Conservation (phyloP, 1,284 basidiomycete species). For the Gymnopus androsaceus region DNA sequence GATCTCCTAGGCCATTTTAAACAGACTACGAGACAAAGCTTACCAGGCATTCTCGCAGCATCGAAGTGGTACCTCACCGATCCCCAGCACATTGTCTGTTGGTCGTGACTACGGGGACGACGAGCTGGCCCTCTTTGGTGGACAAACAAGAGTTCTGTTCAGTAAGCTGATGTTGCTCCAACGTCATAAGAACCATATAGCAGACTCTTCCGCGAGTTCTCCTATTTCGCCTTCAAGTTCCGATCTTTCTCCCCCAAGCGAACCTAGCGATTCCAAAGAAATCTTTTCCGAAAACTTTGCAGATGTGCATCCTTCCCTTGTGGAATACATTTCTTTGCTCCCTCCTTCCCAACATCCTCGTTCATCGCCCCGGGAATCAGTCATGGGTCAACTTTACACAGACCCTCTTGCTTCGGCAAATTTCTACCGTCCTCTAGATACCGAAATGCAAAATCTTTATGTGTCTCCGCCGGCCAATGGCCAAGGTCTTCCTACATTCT, state of each 20-base stretch:
- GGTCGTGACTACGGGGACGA: slow-evolving; percentile 55
- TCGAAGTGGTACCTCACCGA: slow-evolving; percentile 37
- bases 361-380: slow-evolving; percentile 10
- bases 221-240: slow-evolving; percentile 5
- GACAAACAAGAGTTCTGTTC: slow-evolving; percentile 57
- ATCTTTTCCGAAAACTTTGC: slow-evolving; percentile 29
- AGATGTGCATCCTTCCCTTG: slow-evolving; percentile 62
- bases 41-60: slow-evolving; percentile 48
- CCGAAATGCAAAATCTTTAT: slow-evolving; percentile 2
- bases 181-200: slow-evolving; percentile 20
- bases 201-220: not conserved
- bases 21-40: slow-evolving; percentile 50
- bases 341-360: slow-evolving; percentile 32
- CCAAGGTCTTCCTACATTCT: not conserved
- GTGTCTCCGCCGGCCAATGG: not conserved
- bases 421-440: not conserved
- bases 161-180: slow-evolving; percentile 47
- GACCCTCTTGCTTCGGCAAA: not conserved
- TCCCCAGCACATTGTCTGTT: slow-evolving; percentile 37
- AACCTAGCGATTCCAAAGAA: slow-evolving; percentile 23
- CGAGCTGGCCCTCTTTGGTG: slow-evolving; percentile 68
- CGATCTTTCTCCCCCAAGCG: slow-evolving; percentile 24
- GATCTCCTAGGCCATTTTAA: slow-evolving; percentile 43
- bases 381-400: slow-evolving; percentile 12
- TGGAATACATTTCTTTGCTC: slow-evolving; percentile 47